Base-by-base conservation (phyloP, 352 stramenopile genomes). In the Phytophthora podocarpi region DNA sequence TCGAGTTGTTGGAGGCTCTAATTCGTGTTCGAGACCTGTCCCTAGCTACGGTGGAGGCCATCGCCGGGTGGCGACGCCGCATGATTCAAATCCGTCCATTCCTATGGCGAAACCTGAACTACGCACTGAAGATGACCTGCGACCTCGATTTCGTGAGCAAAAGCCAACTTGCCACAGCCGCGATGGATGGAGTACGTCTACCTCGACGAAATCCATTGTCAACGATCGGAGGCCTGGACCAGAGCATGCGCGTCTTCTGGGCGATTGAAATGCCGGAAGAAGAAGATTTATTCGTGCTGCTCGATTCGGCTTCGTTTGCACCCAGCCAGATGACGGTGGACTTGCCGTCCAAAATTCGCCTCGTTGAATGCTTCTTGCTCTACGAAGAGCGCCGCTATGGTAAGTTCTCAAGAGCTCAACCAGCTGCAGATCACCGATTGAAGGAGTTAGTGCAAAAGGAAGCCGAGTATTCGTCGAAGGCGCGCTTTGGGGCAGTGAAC, bases 121-220 rank as follows among this genome's bases (percentile, higher is more conserved):
- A 93, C 43, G 43, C 85, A 7, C 52, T 90, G 26, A 82, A 84
- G 36, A 89, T 93, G 79, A 68, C 68, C 6, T 74, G 69, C 37
- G 85, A 93, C 41, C 28, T 85, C 1, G 85, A 93, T 36, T 92
- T 93, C 36, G 52, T 92, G n/a, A 87, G 70, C 51, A 85, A 87
- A 47, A 93, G 82, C 40, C 78, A 82, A 18, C 35, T 84, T 1
- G 72, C 74, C 13, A 77, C 69, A 4, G 55, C 57, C 1, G 78
- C 82, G 20, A 77, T 93, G 68, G 82, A 85, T 45, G 82, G 80
- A 5, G 46, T 85, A 12, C 76, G 80, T 2, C 40, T 93, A 4
- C 28, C 48, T 53, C 75, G 81, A 36, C 76, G 80, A 12, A 91
- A 93, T 34, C 84, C 84, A 13, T 90, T 93, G 39, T 82, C 71